Evolutionary conservation across 345 rosid species (phyloP), one percentile per base, ranked within the genome.

Genomic region (Lepidium aucheri): DNA sequence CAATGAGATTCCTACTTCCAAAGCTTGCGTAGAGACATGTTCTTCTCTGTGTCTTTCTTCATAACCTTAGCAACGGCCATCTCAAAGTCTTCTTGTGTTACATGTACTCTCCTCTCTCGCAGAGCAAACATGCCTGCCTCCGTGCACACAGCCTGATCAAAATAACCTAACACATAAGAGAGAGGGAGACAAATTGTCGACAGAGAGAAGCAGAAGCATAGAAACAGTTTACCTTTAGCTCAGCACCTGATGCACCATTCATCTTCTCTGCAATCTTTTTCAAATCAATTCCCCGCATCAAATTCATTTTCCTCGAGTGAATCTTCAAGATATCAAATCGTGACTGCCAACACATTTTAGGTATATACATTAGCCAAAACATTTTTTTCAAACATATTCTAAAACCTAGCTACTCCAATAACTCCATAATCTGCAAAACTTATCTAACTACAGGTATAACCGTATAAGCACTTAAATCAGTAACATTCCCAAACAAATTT

Each of bases 21-120:
- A 13, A 95, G 86, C 83, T 95, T 95, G 71, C 99, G 84, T 75
- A 95, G 46, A 2, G 99, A 95, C 99, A 95, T 91, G 79, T 91
- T 94, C 84, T 95, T 95, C 81, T 95, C 97, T 0, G 95, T 91
- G 65, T 95, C 99, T 84, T 95, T 95, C 88, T 95, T 95, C 99
- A 95, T 95, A 12, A 95, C 99, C 91, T 95, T 95, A 0, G 96
- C 99, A 28, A 94, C 99, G 0, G 99, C 99, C 99, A 94, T 94
- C 91, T 94, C 99, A 20, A 95, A 95, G 75, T 95, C 99, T 77
- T 95, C 99, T 47, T 95, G 99, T 7, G 96, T 95, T 12, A 95
- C 99, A 47, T 95, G 97, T 8, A 91, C 96, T 80, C 99, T 83
- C 56, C 99, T 82, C 83, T 95, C 99, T 59, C 99, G 82, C 30